Conservation (phyloP, 805 yeast species). For the Starmerella riodocensis region DNA sequence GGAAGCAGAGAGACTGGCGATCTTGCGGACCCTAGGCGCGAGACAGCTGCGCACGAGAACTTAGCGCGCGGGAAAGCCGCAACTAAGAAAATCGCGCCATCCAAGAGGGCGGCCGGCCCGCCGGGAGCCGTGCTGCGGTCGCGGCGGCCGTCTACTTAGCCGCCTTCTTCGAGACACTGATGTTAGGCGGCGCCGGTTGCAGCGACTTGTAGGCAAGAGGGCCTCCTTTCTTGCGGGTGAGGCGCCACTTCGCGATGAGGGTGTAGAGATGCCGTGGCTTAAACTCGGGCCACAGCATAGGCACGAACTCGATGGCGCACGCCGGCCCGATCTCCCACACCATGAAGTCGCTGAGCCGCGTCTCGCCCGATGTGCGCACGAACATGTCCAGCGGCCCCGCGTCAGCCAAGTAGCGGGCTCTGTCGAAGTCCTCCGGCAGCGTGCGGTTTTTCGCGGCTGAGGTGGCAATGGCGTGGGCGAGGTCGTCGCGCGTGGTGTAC, state of each 20-base stretch:
- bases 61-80: no score
- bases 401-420: conserved; percentile 51
- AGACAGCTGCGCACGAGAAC: no score
- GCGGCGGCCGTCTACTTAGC: no score
- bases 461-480: conserved; percentile 44
- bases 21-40: no score
- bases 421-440: conserved; percentile 28
- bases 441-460: not conserved
- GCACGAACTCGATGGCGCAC: conserved; percentile 61
- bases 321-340: conserved; percentile 61
- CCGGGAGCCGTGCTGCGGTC: no score
- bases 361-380: conserved; percentile 81
- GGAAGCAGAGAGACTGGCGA: not conserved
- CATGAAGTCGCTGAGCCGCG: conserved; percentile 75
- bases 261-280: conserved; percentile 56
- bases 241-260: conserved; percentile 62
- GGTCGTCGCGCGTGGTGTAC: conserved; percentile 85
- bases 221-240: conserved; percentile 1
- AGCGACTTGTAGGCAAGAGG: conserved; percentile 5
- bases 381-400: conserved; percentile 70
- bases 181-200: conserved; percentile 19
- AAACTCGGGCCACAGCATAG: conserved; percentile 85
- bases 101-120: no score
- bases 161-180: conserved; percentile 19
- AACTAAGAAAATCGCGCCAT: no score